Base-by-base conservation (phyloP, 163 green algal genomes). In the Scenedesmus sp. region DNA sequence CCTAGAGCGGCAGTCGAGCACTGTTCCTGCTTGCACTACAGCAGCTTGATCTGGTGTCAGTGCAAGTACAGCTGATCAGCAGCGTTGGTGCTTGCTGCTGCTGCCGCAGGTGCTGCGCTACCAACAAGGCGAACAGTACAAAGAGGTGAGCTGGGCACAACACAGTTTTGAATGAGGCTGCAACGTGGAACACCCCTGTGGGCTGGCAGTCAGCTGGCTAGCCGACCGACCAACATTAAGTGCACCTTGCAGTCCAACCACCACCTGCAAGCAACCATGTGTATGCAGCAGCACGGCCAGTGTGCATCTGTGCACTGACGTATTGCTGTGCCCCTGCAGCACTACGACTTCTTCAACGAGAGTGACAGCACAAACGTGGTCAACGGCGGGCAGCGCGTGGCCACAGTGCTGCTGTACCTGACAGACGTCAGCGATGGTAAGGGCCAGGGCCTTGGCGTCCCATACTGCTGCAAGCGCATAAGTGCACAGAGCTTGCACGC, bases 371-470 rank as follows among this genome's bases (percentile, higher is more conserved):
- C 73, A 7, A 81, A 83, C 80, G 53, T 91, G 5, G 37, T 13
- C 0, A 92, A 92, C 53, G 88, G 88, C 7, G 88, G 88, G 1
- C 89, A 92, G 53, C 86, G 94, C 0, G 83, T 96, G 0, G 94
- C 94, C 20, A 96, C 95, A 0, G 90, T 96, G 22, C 88, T 96
- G 0, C 87, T 96, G 70, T 96, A 96, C 35, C 88, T 96, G 2
- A 81, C 86, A 86, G 90, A 94, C 68, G 92, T 91, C 0, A 85
- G 93, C 43, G 33, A 90, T 20, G 94, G 93, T 83, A 30, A 68
- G 81, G n/a, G n/a, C n/a, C n/a, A n/a, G n/a, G n/a, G n/a, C n/a
- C n/a, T n/a, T n/a, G n/a, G n/a, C n/a, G n/a, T n/a, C n/a, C n/a
- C n/a, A n/a, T n/a, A n/a, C 13, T 22, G 13, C 24, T 83, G 13